Base-by-base conservation (phyloP, 1,284 basidiomycete species). In the Cryptococcus sp. region DNA sequence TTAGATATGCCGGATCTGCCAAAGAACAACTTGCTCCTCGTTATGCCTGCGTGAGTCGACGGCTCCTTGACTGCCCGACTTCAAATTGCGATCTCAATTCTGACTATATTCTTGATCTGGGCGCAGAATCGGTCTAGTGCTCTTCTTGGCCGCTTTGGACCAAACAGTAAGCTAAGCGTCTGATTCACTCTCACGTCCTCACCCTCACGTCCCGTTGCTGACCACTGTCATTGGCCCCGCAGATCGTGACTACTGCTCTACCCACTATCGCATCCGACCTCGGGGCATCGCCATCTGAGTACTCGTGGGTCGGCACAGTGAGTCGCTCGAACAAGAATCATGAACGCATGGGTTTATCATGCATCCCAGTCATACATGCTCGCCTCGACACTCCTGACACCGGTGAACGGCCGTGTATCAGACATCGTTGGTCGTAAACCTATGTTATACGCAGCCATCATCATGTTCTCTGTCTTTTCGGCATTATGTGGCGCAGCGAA, bases 361-460 rank as follows among this genome's bases (percentile, higher is more conserved):
- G 20, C n/a, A 2, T 19, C 15, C 10, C 50, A 74, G 67, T 55
- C 71, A 1, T 75, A 75, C 52, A 59, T 69, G 49, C 64, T 75
- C 1, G 68, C 68, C 8, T 69, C 64, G 54, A 72, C 70, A 10
- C 55, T 73, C 0, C 65, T 73, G 17, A 69, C 69, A 0, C 75
- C 73, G 0, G 54, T 74, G 38, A 74, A 74, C 53, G 75, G 75
- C 3, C 66, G 75, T 13, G 66, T 75, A 2, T 70, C 68, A 1
- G 75, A 77, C 53, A 74, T 75, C 46, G 54, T 75, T 10, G 75
- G 75, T 5, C 59, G 75, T 19, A 77, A 77, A 62, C 69, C 72
- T 2, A 64, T 75, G 64, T 52, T 77, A 17, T 75, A 75, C 57
- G 63, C 57, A 11, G 69, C 71, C 15, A 75, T 77, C 51, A 44